These are phyloP conservation scores for Beauveria medogensis DNA, from an alignment of 2,329 filamentous ascomycete genomes.

Conservation along the genomic window DNA sequence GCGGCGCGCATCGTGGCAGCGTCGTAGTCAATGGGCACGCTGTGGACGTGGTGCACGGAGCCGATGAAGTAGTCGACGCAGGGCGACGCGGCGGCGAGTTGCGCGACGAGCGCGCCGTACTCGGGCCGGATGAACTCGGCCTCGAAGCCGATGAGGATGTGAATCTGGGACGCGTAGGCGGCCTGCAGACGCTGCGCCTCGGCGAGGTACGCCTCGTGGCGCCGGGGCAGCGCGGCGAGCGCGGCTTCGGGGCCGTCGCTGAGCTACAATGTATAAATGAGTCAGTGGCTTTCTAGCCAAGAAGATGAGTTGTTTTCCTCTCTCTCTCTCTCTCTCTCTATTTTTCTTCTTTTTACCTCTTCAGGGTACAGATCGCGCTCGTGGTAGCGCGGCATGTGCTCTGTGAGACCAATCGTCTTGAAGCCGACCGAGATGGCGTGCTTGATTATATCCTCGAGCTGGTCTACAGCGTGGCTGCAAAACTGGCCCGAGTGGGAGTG, in stretches of 20 bases:
- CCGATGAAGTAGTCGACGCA: conserved; percentile 85
- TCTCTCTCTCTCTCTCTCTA: too few relatives aligned
- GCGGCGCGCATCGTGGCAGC: conserved; percentile 50
- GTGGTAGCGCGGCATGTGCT: conserved; percentile 83
- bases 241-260: conserved; percentile 36
- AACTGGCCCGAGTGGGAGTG: conserved; percentile 98
- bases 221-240: conserved; percentile 40
- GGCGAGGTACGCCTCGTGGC: conserved; percentile 63
- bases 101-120: conserved; percentile 48
- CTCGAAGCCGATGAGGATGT: conserved; percentile 84
- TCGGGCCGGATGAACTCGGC: conserved; percentile 79
- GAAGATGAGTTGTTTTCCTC: neutral
- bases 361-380: conserved; percentile 81
- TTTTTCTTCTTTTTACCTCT: conserved; percentile 47
- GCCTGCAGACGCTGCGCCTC: conserved; percentile 68
- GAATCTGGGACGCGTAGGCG: conserved; percentile 62
- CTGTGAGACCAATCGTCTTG: conserved; percentile 77
- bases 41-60: conserved; percentile 82
- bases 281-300: neutral
- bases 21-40: conserved; percentile 85
- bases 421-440: conserved; percentile 72
- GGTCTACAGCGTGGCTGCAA: conserved; percentile 82
- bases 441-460: conserved; percentile 74
- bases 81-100: conserved; percentile 48
- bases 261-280: conserved; percentile 27